These are phyloP conservation scores for Termitomyces sp. DNA, from an alignment of 768 basidiomycete species.

Conservation along the genomic window DNA sequence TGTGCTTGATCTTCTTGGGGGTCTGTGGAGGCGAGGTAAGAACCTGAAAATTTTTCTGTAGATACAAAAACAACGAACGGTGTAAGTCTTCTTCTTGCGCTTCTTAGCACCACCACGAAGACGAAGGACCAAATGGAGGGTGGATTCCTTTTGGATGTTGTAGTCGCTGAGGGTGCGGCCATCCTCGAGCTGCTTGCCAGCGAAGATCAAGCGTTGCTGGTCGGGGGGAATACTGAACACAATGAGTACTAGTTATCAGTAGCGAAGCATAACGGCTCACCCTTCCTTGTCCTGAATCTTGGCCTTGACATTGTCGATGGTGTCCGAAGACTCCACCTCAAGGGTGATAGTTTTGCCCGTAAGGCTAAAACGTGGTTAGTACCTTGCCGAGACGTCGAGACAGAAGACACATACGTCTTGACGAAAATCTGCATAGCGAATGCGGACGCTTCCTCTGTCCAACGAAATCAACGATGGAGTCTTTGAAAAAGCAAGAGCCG, in stretches of 20 bases:
- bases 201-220: constrained; percentile 98
- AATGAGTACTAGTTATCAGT: background rate
- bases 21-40: constrained; percentile 43
- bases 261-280: constrained; percentile 34
- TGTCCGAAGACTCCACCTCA: constrained; percentile 96
- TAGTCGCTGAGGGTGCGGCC: constrained; percentile 94
- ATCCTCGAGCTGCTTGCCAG: constrained; percentile 99
- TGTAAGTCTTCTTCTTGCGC: constrained; percentile 99
- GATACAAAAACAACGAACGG: constrained; percentile 42
- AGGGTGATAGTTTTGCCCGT: constrained; percentile 99
- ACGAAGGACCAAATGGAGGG: constrained; percentile 94
- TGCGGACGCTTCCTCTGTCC: constrained; percentile 82
- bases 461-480: constrained; percentile 89
- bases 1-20: constrained; percentile 99
- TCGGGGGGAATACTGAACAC: constrained; percentile 74
- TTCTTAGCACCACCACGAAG: constrained; percentile 99
- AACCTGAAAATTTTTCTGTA: background rate
- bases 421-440: constrained; percentile 97
- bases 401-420: constrained; percentile 70
- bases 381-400: background rate
- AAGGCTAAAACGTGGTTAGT: constrained; percentile 48
- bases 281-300: constrained; percentile 98
- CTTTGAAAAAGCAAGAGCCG: constrained; percentile 80
- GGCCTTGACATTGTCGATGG: constrained; percentile 97
- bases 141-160: constrained; percentile 99